Percentiles rank a stretch among this genome's conserved stretches.
Evolutionary conservation across 768 basidiomycete genomes (phyloP).

Genomic region (Coprinopsis marcescibilis): DNA sequence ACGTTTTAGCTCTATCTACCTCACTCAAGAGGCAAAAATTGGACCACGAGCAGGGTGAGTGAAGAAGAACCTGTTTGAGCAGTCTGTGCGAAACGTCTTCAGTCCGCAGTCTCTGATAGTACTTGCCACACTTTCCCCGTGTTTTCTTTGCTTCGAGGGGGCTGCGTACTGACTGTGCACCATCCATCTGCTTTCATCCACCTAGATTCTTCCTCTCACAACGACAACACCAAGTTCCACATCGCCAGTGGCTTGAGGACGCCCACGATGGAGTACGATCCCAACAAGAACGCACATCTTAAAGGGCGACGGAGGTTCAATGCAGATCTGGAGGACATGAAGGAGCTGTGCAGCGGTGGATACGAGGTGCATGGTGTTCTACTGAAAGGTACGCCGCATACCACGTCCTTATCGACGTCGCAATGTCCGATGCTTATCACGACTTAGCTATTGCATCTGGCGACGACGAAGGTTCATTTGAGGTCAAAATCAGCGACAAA

Average conservation of each 20-base stretch:
- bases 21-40: neutral
- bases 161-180: neutral
- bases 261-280: conserved; percentile 17
- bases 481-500: conserved; percentile 36
- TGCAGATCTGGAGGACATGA: conserved; percentile 50
- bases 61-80: neutral
- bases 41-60: neutral
- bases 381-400: conserved; percentile 33
- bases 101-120: no score
- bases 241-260: no score
- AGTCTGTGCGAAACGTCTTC: no score
- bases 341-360: conserved; percentile 29
- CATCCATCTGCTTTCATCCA: neutral
- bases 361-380: conserved; percentile 31
- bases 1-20: neutral
- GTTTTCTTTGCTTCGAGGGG: neutral
- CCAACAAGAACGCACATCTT: conserved; percentile 36
- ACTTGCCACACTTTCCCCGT: no score
- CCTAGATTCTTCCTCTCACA: neutral
- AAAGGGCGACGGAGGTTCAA: conserved; percentile 54
- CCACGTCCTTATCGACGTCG: neutral
- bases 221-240: conserved; percentile 2
- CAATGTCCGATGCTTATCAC: neutral
- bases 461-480: conserved; percentile 64
- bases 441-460: conserved; percentile 42